Evolutionary conservation across 2,329 filamentous ascomycete species (phyloP), one percentile per base, ranked within the genome.

Genomic region (Akanthomyces lecanii): DNA sequence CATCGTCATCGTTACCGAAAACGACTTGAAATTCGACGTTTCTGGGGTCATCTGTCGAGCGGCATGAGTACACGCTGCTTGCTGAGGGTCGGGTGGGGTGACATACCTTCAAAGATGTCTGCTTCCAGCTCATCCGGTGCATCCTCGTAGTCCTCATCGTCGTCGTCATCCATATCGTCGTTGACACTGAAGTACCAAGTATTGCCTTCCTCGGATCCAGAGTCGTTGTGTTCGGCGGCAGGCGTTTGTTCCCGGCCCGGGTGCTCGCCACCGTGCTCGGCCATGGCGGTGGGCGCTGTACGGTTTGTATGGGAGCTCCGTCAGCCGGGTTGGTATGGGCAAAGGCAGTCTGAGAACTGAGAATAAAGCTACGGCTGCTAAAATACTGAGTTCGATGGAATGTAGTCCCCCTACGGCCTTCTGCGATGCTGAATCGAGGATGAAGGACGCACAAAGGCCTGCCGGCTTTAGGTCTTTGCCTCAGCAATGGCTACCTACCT

Each of bases 81-180:
- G 5, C 12, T 7, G 16, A 5, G 16, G 5, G 40, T 36, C 7
- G 1, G 23, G 18, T n/a, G 48, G 7, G 8, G 42, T 40, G 36
- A 59, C 64, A 61, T 64, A 69, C 70, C 66, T 25, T 68, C 64
- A 23, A 72, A 68, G 30, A 65, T 63, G 12, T 67, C 64, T 25
- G 65, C 61, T 47, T 66, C 67, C 42, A 70, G 64, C 44, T 69
- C 64, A 36, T 67, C 63, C 12, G 72, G 70, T 14, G 72, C 70
- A 18, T 72, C 72, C 18, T 74, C 74, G 3, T 74, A 71, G 1
- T 73, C 73, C 1, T 67, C 65, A 18, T 67, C 65, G 23, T 69
- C 67, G 3, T 65, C 66, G 21, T 68, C 68, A 18, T 65, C 66
- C 12, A 56, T 38, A 8, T 58, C 62, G 6, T 63, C 58, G 23